A percentile compares a stretch with the other conserved stretches of the same genome.
phyloP scores from a whole-genome alignment of 1,284 basidiomycete genomes.

The Ustilago sp. region DNA sequence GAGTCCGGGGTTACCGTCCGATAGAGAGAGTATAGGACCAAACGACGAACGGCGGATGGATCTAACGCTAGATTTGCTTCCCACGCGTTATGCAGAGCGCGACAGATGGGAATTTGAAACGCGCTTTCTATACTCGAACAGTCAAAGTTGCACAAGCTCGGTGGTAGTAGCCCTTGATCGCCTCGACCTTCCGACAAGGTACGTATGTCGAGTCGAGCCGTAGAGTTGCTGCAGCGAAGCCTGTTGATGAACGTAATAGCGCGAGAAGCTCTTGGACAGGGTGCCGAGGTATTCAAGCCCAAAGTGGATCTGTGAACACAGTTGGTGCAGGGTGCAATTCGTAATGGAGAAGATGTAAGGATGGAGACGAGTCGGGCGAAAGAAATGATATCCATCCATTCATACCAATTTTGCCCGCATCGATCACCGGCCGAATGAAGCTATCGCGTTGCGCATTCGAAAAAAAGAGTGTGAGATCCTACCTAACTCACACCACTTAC shows the following conservation, averaged over 20 bases:
- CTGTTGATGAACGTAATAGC: not conserved
- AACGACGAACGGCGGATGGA: conserved; percentile 18
- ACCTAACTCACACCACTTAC: not conserved
- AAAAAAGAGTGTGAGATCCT: too few species aligned
- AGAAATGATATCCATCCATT: conserved; percentile 26
- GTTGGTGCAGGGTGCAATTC: conserved; percentile 40
- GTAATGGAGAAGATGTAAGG: conserved; percentile 38
- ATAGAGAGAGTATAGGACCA: conserved; percentile 10
- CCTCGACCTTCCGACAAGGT: not conserved
- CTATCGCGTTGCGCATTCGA: too few species aligned
- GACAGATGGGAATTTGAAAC: conserved; percentile 3
- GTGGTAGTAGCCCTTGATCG: not conserved
- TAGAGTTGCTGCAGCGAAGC: not conserved
- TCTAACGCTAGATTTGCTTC: not conserved
- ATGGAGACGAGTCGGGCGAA: conserved; percentile 45
- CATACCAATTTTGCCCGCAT: conserved; percentile 3
- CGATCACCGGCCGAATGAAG: conserved; percentile 54
- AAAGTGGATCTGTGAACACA: not conserved
- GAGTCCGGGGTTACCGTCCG: conserved; percentile 37
- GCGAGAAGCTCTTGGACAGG: not conserved
- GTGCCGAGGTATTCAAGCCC: not conserved
- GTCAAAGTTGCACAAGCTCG: not conserved
- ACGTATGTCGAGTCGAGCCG: not conserved
- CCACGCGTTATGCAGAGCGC: conserved; percentile 3
- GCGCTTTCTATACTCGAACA: not conserved